Conservation (phyloP, 2,329 filamentous ascomycete genomes). For the Hypomyces rosellus region DNA sequence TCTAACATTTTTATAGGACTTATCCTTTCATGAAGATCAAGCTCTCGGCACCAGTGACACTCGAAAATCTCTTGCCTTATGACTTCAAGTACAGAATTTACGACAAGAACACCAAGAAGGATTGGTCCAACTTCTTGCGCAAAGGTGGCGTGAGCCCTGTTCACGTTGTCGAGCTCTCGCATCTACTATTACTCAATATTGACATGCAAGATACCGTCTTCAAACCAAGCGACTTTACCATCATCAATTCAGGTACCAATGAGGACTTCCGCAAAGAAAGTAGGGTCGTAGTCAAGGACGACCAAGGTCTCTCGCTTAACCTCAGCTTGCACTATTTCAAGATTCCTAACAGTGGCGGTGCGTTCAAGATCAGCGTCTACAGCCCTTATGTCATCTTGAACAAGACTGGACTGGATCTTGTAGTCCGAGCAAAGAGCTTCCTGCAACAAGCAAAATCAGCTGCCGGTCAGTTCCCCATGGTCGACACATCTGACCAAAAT, state of each 20-base stretch:
- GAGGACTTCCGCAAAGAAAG: conserved; percentile 86
- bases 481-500: conserved; percentile 42
- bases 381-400: conserved; percentile 94
- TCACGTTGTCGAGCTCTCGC: conserved; percentile 92
- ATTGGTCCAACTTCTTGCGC: conserved; percentile 96
- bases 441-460: conserved; percentile 75
- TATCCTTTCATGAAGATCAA: conserved; percentile 95
- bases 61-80: conserved; percentile 91
- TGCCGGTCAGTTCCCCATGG: conserved; percentile 67
- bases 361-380: conserved; percentile 92
- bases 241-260: conserved; percentile 84
- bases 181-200: conserved; percentile 83
- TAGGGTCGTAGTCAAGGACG: conserved; percentile 74
- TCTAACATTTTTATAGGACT: conserved; percentile 40
- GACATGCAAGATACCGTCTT: conserved; percentile 96
- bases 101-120: conserved; percentile 96
- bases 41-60: conserved; percentile 83
- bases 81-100: conserved; percentile 99
- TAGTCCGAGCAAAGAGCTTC: conserved; percentile 82
- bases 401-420: conserved; percentile 84
- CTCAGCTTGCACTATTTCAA: conserved; percentile 86
- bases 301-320: conserved; percentile 69
- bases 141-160: conserved; percentile 97
- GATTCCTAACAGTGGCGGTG: conserved; percentile 85
- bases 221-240: conserved; percentile 91